These are phyloP conservation scores for Medicago ruthenica DNA, from an alignment of 306 rosid species.

Conservation along the genomic window DNA sequence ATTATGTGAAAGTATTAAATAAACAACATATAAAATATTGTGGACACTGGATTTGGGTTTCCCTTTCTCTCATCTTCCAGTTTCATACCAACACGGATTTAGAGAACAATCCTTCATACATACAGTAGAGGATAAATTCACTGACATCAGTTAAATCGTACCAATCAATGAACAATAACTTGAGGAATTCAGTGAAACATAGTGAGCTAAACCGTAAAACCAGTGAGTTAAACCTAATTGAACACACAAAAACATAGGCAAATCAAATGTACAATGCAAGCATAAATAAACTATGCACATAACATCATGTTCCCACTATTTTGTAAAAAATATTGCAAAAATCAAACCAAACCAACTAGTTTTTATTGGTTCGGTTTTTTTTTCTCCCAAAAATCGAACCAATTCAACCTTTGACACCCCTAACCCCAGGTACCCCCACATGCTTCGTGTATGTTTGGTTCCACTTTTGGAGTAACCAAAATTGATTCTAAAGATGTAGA, in stretches of 20 bases:
- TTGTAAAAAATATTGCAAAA: no score
- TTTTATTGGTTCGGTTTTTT: no score
- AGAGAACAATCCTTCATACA: constrained; percentile 15
- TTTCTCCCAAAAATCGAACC: no score
- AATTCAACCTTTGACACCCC: no score
- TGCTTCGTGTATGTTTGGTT: no score
- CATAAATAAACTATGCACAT: background rate
- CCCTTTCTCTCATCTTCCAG: background rate
- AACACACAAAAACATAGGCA: constrained; percentile 9
- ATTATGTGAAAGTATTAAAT: background rate
- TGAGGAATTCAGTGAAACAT: background rate
- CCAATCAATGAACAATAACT: background rate
- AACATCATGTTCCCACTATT: background rate
- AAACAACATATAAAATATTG: background rate
- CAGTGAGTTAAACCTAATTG: no score
- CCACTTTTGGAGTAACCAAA: no score
- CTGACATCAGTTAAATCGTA: constrained; percentile 8
- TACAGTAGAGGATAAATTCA: background rate
- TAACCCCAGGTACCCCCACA: background rate
- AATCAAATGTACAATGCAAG: constrained; percentile 32
- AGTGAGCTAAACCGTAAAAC: no score
- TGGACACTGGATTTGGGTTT: background rate
- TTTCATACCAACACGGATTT: background rate
- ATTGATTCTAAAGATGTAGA: no score
- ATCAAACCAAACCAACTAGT: no score